Evolutionary conservation across 1,284 basidiomycete genomes (phyloP), one percentile per base, ranked within the genome.

Genomic region (Xerocomus nothofagi): DNA sequence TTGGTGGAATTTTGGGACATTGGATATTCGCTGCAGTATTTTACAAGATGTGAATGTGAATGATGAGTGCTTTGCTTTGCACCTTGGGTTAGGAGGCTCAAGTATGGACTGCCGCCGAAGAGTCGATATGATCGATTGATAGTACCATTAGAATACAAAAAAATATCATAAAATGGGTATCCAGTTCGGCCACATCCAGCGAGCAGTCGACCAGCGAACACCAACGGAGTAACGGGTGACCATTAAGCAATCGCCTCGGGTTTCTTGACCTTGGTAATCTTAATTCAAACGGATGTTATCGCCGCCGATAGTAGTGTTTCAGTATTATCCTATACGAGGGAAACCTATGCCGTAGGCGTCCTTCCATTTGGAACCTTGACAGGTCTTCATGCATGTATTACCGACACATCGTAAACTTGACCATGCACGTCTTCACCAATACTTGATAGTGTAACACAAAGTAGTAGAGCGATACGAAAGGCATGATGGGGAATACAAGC

Each of bases 371-470:
- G 4, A 49, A 63, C 60, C 64, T 66, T 63, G 53, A 48, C 44
- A 43, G 39, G 62, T 58, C 62, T 64, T 68, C 63, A 61, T 55
- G 61, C 60, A 68, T 64, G 61, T 66, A 67, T 68, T 64, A 64
- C 59, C 62, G 62, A 67, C 55, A 63, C 39, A 67, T 70, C 39
- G 64, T 67, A 51, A 68, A 67, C 67, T 66, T 66, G 64, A 39
- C 67, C 68, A 70, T 61, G 56, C 56, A 63, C 59, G 66, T 67
- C 66, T 69, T 69, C 67, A 68, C 51, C 63, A 69, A 66, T 60
- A 70, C 66, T 66, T 66, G 68, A 70, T 68, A 69, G 66, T 63
- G 68, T 70, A 66, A 70, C 65, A 66, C 61, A 70, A 68, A 63
- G 62, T 66, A 66, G 63, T 65, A 66, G 68, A 66, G 68, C 66